phyloP scores from a whole-genome alignment of 305 asterid genomes.

The Rubia peregrina region DNA sequence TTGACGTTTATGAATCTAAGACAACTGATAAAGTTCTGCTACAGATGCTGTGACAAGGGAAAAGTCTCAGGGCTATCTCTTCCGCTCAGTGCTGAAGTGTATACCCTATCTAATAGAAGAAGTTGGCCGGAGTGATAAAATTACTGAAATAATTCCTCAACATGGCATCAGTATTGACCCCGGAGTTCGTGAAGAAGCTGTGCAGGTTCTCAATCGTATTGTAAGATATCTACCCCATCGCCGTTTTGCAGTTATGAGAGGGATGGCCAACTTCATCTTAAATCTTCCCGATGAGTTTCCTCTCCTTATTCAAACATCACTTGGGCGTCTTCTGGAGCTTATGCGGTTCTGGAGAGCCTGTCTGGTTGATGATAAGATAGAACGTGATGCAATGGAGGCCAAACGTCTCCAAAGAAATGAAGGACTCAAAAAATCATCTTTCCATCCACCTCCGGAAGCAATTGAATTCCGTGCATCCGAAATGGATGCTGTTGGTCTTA shows the following conservation, averaged over 20 bases:
- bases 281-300: constrained; percentile 99
- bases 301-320: constrained; percentile 94
- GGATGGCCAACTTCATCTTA: constrained; percentile 86
- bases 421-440: constrained; percentile 87
- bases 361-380: constrained; percentile 64
- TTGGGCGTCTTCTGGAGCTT: constrained; percentile 97
- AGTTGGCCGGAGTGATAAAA: constrained; percentile 96
- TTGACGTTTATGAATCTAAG: not conserved
- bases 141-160: constrained; percentile 95
- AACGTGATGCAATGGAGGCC: constrained; percentile 46
- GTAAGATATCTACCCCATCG: constrained; percentile 95
- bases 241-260: constrained; percentile 98
- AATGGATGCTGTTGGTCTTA: constrained; percentile 98
- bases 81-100: constrained; percentile 95
- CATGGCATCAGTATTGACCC: constrained; percentile 99
- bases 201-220: constrained; percentile 89
- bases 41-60: constrained; percentile 95
- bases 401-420: constrained; percentile 80
- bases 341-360: constrained; percentile 99
- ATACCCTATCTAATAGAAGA: constrained; percentile 99
- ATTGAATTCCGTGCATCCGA: constrained; percentile 90
- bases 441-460: constrained; percentile 72
- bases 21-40: constrained; percentile 19
- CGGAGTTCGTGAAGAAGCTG: constrained; percentile 99
- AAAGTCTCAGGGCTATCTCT: constrained; percentile 96